A percentile compares a stretch with the other conserved stretches of the same genome.
These are phyloP conservation scores for Ogataea philodendri DNA, from an alignment of 805 yeast genomes.

Conservation along the genomic window DNA sequence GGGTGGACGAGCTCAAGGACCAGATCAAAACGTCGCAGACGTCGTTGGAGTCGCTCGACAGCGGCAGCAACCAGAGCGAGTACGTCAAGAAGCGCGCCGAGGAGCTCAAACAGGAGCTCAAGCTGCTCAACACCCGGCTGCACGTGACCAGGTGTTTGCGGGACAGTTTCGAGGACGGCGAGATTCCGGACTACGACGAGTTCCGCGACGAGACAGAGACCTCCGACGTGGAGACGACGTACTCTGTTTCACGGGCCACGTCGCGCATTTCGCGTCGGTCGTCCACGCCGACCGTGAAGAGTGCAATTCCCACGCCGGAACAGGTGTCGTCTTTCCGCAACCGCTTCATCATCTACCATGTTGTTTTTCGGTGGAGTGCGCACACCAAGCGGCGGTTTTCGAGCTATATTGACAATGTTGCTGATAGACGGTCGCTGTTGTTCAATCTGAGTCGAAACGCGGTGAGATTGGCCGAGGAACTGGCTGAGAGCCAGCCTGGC, in stretches of 20 bases:
- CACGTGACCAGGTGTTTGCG: conserved; percentile 25
- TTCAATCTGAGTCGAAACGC: conserved; percentile 34
- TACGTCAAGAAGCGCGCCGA: conserved; percentile 15
- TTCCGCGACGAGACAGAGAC: conserved; percentile 22
- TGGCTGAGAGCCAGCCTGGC: conserved; percentile 16
- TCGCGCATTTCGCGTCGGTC: conserved; percentile 22
- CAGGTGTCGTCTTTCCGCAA: conserved; percentile 41
- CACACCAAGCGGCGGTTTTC: conserved; percentile 57
- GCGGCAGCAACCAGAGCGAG: conserved; percentile 6
- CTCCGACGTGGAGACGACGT: conserved; percentile 22
- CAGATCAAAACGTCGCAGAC: conserved; percentile 35
- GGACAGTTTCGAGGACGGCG: conserved; percentile 27
- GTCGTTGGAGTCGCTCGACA: conserved; percentile 23
- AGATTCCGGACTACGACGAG: conserved; percentile 29
- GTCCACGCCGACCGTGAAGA: conserved; percentile 16
- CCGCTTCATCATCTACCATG: conserved; percentile 71
- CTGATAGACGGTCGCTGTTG: conserved; percentile 27
- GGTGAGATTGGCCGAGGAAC: conserved; percentile 31
- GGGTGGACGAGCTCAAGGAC: conserved; percentile 40
- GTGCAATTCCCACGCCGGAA: conserved; percentile 32
- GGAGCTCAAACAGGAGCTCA: conserved; percentile 27
- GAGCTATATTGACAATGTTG: conserved; percentile 45
- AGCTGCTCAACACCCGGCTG: conserved; percentile 33
- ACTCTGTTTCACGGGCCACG: conserved; percentile 14
- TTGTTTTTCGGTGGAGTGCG: conserved; percentile 78